Conservation (phyloP, 768 basidiomycete genomes). For the Psilocybe tampanensis region DNA sequence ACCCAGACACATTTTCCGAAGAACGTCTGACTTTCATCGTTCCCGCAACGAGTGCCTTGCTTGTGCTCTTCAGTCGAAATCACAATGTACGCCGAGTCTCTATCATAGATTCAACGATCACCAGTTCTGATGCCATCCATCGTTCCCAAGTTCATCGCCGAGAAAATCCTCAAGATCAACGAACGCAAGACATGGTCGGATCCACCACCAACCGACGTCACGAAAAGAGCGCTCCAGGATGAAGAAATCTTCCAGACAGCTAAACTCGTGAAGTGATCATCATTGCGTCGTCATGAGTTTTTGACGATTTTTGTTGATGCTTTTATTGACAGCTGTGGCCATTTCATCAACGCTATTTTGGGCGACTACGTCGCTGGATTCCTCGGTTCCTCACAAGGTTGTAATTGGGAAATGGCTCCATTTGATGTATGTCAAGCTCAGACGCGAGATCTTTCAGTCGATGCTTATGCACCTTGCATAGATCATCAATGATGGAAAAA, state of each 20-base stretch:
- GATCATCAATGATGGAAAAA: slow-evolving; percentile 38
- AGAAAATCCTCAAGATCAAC: slow-evolving; percentile 55
- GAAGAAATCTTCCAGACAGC: slow-evolving; percentile 63
- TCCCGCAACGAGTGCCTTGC: slow-evolving; percentile 52
- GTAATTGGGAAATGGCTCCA: slow-evolving; percentile 52
- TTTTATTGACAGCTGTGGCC: slow-evolving; percentile 40
- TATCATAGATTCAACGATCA: no score
- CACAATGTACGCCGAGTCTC: slow-evolving; percentile 53
- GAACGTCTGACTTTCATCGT: slow-evolving; percentile 53
- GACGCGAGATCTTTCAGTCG: not conserved
- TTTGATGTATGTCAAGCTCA: slow-evolving; percentile 35
- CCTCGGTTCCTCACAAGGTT: slow-evolving; percentile 56
- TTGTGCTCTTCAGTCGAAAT: slow-evolving; percentile 59
- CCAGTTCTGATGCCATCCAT: no score
- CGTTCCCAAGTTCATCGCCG: slow-evolving; percentile 50
- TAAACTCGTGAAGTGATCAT: slow-evolving; percentile 47
- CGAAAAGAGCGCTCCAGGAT: slow-evolving; percentile 36
- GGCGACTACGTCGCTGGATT: slow-evolving; percentile 65
- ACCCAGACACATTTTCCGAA: slow-evolving; percentile 57
- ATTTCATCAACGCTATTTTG: slow-evolving; percentile 56
- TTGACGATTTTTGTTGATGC: not conserved
- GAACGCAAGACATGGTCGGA: slow-evolving; percentile 49
- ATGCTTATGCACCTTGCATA: slow-evolving; percentile 8
- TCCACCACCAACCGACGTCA: slow-evolving; percentile 36
- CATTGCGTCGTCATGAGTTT: not conserved